A percentile compares a stretch with the other conserved stretches of the same genome.
phyloP scores from a whole-genome alignment of 1,139 yeast species.

The Blastobotrys capitulatus region DNA sequence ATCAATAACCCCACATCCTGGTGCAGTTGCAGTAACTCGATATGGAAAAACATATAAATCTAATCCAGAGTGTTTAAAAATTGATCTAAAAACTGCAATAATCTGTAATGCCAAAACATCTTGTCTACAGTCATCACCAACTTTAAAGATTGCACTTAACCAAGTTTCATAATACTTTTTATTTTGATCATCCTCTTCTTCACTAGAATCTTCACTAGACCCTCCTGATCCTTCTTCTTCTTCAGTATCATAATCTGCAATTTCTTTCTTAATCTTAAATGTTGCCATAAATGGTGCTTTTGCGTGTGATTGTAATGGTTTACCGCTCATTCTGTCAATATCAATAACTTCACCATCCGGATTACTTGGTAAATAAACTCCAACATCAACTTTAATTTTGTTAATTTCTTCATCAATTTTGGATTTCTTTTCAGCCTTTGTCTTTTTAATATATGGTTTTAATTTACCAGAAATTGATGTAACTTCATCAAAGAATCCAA shows the following conservation, averaged over 20 bases:
- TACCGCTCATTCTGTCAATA: constrained; percentile 87
- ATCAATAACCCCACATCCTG: constrained; percentile 98
- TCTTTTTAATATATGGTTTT: constrained; percentile 86
- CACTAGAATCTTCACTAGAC: constrained; percentile 32
- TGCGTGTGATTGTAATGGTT: constrained; percentile 97
- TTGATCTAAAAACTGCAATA: constrained; percentile 83
- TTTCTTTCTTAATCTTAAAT: constrained; percentile 68
- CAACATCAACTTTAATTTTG: constrained; percentile 66
- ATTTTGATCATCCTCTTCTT: neutral
- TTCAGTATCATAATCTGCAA: constrained; percentile 23
- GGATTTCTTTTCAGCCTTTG: constrained; percentile 93
- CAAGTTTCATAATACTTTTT: constrained; percentile 37
- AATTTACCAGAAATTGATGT: constrained; percentile 91
- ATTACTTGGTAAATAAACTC: constrained; percentile 91
- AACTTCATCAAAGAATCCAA: constrained; percentile 83
- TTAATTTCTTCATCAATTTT: constrained; percentile 97
- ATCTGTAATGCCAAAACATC: constrained; percentile 92
- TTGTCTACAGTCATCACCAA: constrained; percentile 98
- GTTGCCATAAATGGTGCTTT: constrained; percentile 98
- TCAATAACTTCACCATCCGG: constrained; percentile 95
- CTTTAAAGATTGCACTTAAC: constrained; percentile 98
- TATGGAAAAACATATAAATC: constrained; percentile 90
- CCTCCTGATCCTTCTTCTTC: neutral
- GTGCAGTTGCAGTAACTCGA: constrained; percentile 97
- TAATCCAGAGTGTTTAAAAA: constrained; percentile 82